phyloP scores from a whole-genome alignment of 768 basidiomycete genomes.

The Xanthoconium stramineum region DNA sequence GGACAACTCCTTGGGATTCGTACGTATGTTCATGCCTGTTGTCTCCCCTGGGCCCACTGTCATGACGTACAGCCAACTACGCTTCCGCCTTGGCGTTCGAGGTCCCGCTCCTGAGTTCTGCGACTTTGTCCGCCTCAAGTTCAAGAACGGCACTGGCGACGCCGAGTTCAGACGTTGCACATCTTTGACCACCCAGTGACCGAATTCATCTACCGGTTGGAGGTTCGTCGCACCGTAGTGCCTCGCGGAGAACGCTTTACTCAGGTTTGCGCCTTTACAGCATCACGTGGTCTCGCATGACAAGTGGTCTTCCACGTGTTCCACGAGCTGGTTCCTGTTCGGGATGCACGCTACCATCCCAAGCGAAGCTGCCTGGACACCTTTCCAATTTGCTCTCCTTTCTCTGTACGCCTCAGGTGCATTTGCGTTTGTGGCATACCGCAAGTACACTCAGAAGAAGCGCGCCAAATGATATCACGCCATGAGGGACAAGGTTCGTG shows the following conservation, averaged over 20 bases:
- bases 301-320: conserved; percentile 40
- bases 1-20: conserved; percentile 62
- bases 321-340: conserved; percentile 29
- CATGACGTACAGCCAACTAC: conserved; percentile 52
- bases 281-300: conserved; percentile 37
- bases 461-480: conserved; percentile 1
- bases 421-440: conserved; percentile 15
- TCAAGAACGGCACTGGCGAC: conserved; percentile 70
- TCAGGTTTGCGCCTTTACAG: conserved; percentile 19
- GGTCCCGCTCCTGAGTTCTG: conserved; percentile 71
- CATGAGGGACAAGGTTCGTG: conserved; percentile 12
- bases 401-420: conserved; percentile 11
- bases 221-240: conserved; percentile 43
- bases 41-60: not conserved
- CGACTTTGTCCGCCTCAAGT: conserved; percentile 78
- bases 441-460: conserved; percentile 7
- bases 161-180: conserved; percentile 57
- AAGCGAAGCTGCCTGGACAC: not conserved
- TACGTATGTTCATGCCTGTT: conserved; percentile 36
- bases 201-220: conserved; percentile 77
- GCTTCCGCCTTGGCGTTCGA: conserved; percentile 68
- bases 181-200: conserved; percentile 75
- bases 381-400: not conserved
- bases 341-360: not conserved
- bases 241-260: not conserved